phyloP scores from a whole-genome alignment of 257 asterid genomes.

The Anisodus tanguticus region DNA sequence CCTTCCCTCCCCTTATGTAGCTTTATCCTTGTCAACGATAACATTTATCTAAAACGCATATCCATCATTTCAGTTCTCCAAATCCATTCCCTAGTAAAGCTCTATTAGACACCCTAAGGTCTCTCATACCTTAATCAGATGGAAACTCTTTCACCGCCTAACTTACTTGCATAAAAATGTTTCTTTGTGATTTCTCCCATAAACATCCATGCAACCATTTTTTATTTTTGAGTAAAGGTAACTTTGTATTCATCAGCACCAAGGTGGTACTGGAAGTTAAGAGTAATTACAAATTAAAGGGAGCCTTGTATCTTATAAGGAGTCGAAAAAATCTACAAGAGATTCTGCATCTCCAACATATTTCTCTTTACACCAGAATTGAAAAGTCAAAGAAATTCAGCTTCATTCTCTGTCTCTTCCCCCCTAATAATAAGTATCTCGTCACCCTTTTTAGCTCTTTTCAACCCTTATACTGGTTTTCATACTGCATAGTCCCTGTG shows the following conservation, averaged over 20 bases:
- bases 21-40: neutral
- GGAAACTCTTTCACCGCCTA: neutral
- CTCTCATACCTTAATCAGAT: neutral
- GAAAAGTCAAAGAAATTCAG: no score
- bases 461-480: neutral
- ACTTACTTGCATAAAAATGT: neutral
- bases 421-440: neutral
- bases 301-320: no score
- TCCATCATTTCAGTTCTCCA: neutral
- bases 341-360: no score
- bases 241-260: no score
- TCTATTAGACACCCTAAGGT: neutral
- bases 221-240: no score
- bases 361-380: no score
- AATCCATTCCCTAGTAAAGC: neutral
- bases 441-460: neutral
- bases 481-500: neutral
- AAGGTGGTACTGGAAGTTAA: no score
- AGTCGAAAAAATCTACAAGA: no score
- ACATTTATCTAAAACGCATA: neutral
- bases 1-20: neutral
- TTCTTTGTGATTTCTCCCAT: neutral
- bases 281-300: no score
- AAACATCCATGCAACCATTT: neutral
- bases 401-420: neutral